These are phyloP conservation scores for Pichia exigua DNA, from an alignment of 805 yeast genomes.

Conservation along the genomic window DNA sequence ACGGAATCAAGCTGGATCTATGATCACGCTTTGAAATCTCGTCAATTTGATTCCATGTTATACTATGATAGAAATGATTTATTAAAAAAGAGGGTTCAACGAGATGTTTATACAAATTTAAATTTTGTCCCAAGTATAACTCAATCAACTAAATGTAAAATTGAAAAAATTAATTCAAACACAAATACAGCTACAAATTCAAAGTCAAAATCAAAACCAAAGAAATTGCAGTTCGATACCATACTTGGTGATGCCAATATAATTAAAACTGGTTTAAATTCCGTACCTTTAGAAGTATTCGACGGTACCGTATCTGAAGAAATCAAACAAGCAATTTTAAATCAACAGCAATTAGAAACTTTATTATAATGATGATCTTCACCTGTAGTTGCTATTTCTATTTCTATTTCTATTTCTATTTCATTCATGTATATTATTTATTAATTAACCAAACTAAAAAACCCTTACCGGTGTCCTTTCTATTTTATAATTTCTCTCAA, in stretches of 20 bases:
- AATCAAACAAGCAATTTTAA: conserved; percentile 48
- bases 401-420: no score
- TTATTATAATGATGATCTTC: not conserved
- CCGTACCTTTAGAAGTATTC: conserved; percentile 52
- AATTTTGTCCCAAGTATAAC: conserved; percentile 64
- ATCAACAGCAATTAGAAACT: conserved; percentile 51
- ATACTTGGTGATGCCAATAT: conserved; percentile 29
- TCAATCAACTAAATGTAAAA: conserved; percentile 45
- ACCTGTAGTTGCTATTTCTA: not conserved
- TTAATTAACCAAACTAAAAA: no score
- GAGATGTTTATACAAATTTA: conserved; percentile 82
- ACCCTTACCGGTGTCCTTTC: not conserved
- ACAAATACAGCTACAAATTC: conserved; percentile 16
- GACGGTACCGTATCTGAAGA: conserved; percentile 52
- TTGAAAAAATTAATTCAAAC: conserved; percentile 15
- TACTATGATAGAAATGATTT: conserved; percentile 48
- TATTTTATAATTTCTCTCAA: no score
- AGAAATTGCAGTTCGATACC: conserved; percentile 38
- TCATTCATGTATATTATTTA: not conserved
- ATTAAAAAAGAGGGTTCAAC: conserved; percentile 45
- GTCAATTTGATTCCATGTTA: conserved; percentile 60
- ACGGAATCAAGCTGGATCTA: conserved; percentile 52
- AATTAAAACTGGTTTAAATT: conserved; percentile 57
- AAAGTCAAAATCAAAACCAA: conserved; percentile 12
- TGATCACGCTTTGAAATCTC: conserved; percentile 74